Base-by-base conservation (phyloP, 2,329 filamentous ascomycete genomes). In the Paramyrothecium roridum region DNA sequence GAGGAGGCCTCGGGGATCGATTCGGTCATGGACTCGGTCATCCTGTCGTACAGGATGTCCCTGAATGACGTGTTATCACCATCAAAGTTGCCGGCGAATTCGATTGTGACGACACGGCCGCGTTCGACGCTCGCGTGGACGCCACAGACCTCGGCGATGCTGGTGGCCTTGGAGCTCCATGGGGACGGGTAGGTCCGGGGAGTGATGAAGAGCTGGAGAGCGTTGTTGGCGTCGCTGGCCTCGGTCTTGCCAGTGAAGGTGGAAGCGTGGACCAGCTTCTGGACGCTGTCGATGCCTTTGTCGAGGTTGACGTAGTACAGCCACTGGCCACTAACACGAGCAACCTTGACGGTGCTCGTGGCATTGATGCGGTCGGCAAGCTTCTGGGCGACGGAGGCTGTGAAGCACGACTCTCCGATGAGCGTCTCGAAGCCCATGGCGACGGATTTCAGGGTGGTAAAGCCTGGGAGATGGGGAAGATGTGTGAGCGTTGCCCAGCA, bases 101-200 rank as follows among this genome's bases (percentile, higher is more conserved):
- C 80, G 64, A 89, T 80, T 63, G 86, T 87, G 58, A 98, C 81
- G 64, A 89, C 82, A 65, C 95, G 85, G 52, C 93, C 95, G 56
- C 93, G 87, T 68, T 87, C 83, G 30, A 89, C 81, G 53, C 84
- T 74, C 46, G 82, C 77, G 63, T 86, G 84, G 57, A 98, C 78
- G 23, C 90, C 93, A 70, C 93, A 98, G 33, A 97, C 93, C 62
- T 95, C 87, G 53, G 93, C 89, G 70, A 98, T 97, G 70, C 87
- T 93, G 49, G 93, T 96, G 26, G 93, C 93, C 73, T 97, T 93
- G 55, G 93, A 96, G 74, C 92, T 97, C 95, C 95, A 99, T 69
- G 95, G 95, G 45, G 93, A 97, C 63, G 49, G 49, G 30, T 96
- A 93, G 65, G 90, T 89, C 62, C 93, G 85, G 20, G 93, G 93